Conservation (phyloP, 2,329 filamentous ascomycete genomes). For the Trichoderma cornu-damae region DNA sequence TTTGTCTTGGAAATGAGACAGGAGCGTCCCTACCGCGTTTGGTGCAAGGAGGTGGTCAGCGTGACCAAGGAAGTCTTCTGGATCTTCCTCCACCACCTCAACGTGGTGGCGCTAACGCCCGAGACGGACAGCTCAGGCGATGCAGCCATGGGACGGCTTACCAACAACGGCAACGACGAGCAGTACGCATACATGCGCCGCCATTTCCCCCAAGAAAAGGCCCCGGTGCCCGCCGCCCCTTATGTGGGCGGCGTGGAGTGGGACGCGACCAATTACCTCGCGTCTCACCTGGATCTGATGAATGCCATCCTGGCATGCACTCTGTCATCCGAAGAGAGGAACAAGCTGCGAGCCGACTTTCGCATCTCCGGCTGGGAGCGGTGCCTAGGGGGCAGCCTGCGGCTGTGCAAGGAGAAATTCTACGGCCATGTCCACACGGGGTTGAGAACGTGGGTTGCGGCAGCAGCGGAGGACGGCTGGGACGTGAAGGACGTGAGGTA, state of each 20-base stretch:
- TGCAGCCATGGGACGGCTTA: conserved; percentile 21
- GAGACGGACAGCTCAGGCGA: conserved; percentile 26
- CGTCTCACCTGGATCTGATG: conserved; percentile 84
- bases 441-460: conserved; percentile 83
- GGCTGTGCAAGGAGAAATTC: conserved; percentile 96
- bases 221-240: conserved; percentile 87
- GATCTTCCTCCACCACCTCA: conserved; percentile 95
- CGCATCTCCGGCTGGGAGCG: conserved; percentile 86
- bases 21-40: conserved; percentile 82
- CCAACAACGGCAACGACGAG: conserved; percentile 32
- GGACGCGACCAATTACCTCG: conserved; percentile 96
- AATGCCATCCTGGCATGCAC: conserved; percentile 86
- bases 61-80: conserved; percentile 98
- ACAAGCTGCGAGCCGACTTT: conserved; percentile 70
- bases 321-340: conserved; percentile 64
- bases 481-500: conserved; percentile 74
- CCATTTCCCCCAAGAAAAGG: conserved; percentile 78
- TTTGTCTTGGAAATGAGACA: conserved; percentile 89
- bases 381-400: conserved; percentile 74
- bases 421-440: conserved; percentile 89
- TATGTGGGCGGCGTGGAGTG: conserved; percentile 97
- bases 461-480: conserved; percentile 84
- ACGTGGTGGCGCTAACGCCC: conserved; percentile 65
- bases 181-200: conserved; percentile 58
- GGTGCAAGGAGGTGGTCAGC: conserved; percentile 86